phyloP scores from a whole-genome alignment of 78 protist species.

The Speleostelium caveatum region DNA sequence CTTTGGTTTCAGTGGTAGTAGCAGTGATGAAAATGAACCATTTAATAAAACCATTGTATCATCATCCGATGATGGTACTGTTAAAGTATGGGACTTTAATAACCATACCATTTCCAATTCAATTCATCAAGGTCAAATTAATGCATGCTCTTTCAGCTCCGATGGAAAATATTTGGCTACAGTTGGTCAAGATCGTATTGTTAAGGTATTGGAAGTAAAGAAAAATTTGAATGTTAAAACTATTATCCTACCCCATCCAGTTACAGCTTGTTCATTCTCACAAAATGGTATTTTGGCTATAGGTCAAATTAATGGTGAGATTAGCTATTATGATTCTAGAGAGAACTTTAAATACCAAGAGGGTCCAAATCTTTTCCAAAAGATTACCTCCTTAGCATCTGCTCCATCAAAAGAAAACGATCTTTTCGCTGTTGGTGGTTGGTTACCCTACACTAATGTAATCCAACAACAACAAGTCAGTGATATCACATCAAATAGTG shows the following conservation, averaged over 20 bases:
- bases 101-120: neutral
- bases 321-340: neutral
- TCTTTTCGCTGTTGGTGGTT: neutral
- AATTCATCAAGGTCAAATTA: constrained; percentile 17
- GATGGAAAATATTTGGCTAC: constrained; percentile 53
- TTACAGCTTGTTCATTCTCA: constrained; percentile 13
- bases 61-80: constrained; percentile 58
- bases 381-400: neutral
- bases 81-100: constrained; percentile 63
- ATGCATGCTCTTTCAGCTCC: constrained; percentile 15
- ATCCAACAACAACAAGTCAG: neutral
- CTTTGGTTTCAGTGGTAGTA: neutral
- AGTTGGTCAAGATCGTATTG: constrained; percentile 5
- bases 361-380: neutral
- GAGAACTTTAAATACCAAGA: too few relatives aligned
- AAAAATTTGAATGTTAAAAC: constrained; percentile 16
- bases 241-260: neutral
- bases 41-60: constrained; percentile 38
- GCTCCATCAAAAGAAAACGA: neutral
- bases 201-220: constrained; percentile 54
- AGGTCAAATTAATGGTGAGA: constrained; percentile 32
- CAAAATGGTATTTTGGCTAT: constrained; percentile 11
- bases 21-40: neutral
- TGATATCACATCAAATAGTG: neutral
- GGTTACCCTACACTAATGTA: neutral